These are phyloP conservation scores for Hanseniaspora valbyensis DNA, from an alignment of 805 yeast genomes.

Conservation along the genomic window DNA sequence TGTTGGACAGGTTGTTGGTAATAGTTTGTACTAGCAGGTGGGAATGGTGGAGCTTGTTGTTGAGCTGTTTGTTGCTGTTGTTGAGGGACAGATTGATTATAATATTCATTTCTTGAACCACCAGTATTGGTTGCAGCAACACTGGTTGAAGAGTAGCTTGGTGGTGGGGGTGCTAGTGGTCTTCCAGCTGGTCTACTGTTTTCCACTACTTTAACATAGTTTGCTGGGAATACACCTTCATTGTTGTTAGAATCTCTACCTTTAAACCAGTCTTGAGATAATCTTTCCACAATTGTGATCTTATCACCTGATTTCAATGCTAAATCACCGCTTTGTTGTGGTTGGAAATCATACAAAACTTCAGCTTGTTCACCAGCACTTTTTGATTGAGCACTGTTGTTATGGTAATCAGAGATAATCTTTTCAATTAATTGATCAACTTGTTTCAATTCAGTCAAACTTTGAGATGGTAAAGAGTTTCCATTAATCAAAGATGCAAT, in stretches of 20 bases:
- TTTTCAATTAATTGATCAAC: slow-evolving; percentile 12
- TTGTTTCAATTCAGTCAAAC: slow-evolving; percentile 15
- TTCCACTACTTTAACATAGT: slow-evolving; percentile 49
- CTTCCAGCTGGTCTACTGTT: slow-evolving; percentile 17
- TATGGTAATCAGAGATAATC: slow-evolving; percentile 16
- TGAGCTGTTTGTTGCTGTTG: slow-evolving; percentile 28
- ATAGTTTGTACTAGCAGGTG: slow-evolving; percentile 15
- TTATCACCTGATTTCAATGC: slow-evolving; percentile 54
- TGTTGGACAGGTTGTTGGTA: slow-evolving; percentile 27
- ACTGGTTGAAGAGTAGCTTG: slow-evolving; percentile 15
- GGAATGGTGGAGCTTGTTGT: slow-evolving; percentile 24
- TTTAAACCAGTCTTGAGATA: slow-evolving; percentile 85
- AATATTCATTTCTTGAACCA: slow-evolving; percentile 21
- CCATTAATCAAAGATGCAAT: background rate
- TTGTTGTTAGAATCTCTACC: slow-evolving; percentile 46
- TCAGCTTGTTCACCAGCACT: slow-evolving; percentile 36
- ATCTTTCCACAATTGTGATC: slow-evolving; percentile 56
- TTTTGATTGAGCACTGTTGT: slow-evolving; percentile 11
- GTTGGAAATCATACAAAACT: slow-evolving; percentile 62
- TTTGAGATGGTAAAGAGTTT: slow-evolving; percentile 7
- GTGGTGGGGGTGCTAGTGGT: slow-evolving; percentile 22
- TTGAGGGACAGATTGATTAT: slow-evolving; percentile 30
- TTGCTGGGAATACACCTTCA: slow-evolving; percentile 81
- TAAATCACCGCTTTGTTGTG: slow-evolving; percentile 71
- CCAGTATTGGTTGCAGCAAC: background rate